Percentiles rank a stretch among this genome's conserved stretches.
Conservation (phyloP, 495 filamentous ascomycete genomes). For the Amphirosellinia nigrospora region DNA sequence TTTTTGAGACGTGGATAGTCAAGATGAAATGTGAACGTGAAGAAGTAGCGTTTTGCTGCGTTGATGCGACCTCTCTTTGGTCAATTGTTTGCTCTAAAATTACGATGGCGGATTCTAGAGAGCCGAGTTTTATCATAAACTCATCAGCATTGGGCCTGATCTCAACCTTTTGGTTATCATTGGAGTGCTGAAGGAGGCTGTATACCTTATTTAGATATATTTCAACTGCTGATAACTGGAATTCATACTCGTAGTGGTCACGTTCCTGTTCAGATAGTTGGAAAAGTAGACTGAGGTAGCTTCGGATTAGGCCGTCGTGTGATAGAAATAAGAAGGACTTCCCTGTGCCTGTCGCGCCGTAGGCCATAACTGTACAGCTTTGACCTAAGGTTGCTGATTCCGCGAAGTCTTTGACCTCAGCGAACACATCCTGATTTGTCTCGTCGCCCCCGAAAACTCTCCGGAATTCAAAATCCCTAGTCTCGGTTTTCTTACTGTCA, state of each 20-base stretch:
- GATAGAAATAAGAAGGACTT: slow-evolving; percentile 60
- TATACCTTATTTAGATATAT: slow-evolving; percentile 95
- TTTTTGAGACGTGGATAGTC: slow-evolving; percentile 71
- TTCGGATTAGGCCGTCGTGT: slow-evolving; percentile 83
- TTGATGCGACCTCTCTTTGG: slow-evolving; percentile 43
- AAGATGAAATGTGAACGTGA: slow-evolving; percentile 95
- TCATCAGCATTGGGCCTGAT: neutral
- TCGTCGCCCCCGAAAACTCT: slow-evolving; percentile 80
- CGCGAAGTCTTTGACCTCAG: slow-evolving; percentile 91
- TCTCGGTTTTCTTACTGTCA: slow-evolving; percentile 48
- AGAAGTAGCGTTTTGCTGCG: slow-evolving; percentile 87
- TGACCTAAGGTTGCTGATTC: slow-evolving; percentile 90
- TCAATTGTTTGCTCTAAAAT: slow-evolving; percentile 17
- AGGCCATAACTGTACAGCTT: slow-evolving; percentile 72
- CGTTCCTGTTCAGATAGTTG: slow-evolving; percentile 50
- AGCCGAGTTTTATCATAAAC: neutral
- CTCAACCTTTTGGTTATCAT: slow-evolving; percentile 67
- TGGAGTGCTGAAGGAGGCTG: slow-evolving; percentile 67
- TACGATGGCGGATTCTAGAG: neutral
- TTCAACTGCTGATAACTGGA: slow-evolving; percentile 91
- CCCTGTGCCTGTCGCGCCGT: slow-evolving; percentile 57
- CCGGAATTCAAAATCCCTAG: slow-evolving; percentile 84
- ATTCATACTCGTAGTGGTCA: slow-evolving; percentile 74
- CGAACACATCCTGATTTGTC: slow-evolving; percentile 84
- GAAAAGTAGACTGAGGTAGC: slow-evolving; percentile 85